Conservation (phyloP, 805 yeast species). For the Lipomyces chichibuensis region DNA sequence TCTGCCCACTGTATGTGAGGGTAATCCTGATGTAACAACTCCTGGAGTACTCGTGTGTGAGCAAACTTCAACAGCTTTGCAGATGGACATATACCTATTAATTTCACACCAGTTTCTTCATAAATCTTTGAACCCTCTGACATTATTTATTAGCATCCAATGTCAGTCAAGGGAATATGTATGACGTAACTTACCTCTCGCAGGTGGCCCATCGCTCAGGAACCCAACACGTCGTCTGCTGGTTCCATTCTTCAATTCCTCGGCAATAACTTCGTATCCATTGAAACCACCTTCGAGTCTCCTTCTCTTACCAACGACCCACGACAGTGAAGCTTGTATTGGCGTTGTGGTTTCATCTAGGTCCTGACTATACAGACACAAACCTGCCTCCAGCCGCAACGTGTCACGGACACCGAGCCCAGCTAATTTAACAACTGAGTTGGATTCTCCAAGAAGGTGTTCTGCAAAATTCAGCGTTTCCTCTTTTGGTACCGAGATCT, state of each 20-base stretch:
- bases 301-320: constrained; percentile 86
- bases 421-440: constrained; percentile 69
- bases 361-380: constrained; percentile 97
- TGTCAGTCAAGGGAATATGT: neutral
- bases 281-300: constrained; percentile 66
- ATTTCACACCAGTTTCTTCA: constrained; percentile 5
- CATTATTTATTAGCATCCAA: neutral
- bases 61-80: neutral
- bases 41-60: constrained; percentile 44
- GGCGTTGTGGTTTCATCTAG: constrained; percentile 79
- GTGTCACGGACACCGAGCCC: constrained; percentile 99
- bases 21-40: constrained; percentile 64
- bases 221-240: constrained; percentile 72
- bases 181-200: constrained; percentile 55
- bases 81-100: constrained; percentile 1
- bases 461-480: constrained; percentile 62
- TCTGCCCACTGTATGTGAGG: constrained; percentile 69
- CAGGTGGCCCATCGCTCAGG: constrained; percentile 82
- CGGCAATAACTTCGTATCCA: constrained; percentile 70
- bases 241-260: constrained; percentile 61
- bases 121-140: constrained; percentile 22
- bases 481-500: constrained; percentile 43
- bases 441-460: constrained; percentile 56
- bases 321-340: constrained; percentile 81
- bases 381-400: constrained; percentile 92